Conservation (phyloP, 768 basidiomycete species). For the Hortiboletus campestris region DNA sequence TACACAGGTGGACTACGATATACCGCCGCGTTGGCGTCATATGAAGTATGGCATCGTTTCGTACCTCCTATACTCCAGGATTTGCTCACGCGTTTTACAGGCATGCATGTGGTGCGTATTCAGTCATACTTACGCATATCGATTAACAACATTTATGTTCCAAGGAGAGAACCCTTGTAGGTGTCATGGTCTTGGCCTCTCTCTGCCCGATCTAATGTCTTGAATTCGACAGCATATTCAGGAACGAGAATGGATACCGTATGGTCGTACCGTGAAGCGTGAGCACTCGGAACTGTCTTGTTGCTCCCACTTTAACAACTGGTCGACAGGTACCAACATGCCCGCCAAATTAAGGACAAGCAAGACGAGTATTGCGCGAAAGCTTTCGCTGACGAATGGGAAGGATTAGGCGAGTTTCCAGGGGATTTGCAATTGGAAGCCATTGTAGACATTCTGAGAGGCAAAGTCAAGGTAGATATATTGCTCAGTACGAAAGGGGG, state of each 20-base stretch:
- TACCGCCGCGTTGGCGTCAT: slow-evolving; percentile 59
- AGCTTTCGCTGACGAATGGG: slow-evolving; percentile 45
- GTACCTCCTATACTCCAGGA: neutral
- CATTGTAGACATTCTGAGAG: slow-evolving; percentile 68
- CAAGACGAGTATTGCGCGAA: slow-evolving; percentile 68
- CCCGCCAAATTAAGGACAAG: slow-evolving; percentile 57
- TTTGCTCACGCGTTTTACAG: slow-evolving; percentile 30
- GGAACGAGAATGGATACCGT: slow-evolving; percentile 59
- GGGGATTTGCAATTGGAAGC: slow-evolving; percentile 69
- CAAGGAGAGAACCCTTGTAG: slow-evolving; percentile 57
- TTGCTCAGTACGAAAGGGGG: too few relatives aligned
- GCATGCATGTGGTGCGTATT: slow-evolving; percentile 56
- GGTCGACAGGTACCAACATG: slow-evolving; percentile 52
- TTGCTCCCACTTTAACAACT: neutral
- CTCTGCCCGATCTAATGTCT: neutral
- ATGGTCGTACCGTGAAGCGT: slow-evolving; percentile 68
- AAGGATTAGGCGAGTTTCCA: slow-evolving; percentile 54
- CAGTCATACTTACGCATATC: slow-evolving; percentile 11
- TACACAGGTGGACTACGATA: slow-evolving; percentile 30
- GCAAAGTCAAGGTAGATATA: slow-evolving; percentile 62
- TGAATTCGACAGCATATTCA: slow-evolving; percentile 31
- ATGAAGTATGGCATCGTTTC: slow-evolving; percentile 55
- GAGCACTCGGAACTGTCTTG: neutral
- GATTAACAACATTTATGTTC: neutral
- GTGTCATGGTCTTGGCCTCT: neutral